Base-by-base conservation (phyloP, 2,329 filamentous ascomycete species). In the Fusarium subtropicale region DNA sequence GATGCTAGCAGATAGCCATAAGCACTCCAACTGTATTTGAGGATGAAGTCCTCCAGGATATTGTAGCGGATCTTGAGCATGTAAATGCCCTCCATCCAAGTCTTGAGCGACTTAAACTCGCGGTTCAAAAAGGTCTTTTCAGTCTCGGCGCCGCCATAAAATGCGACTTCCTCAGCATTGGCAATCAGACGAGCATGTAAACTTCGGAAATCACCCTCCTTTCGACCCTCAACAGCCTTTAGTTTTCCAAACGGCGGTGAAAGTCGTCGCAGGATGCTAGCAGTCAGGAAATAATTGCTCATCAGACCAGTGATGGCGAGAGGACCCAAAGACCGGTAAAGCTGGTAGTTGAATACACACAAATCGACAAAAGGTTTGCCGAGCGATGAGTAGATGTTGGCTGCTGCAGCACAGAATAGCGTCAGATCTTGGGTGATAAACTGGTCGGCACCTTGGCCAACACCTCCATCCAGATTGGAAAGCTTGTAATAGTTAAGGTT, bases 311-410 rank as follows among this genome's bases (percentile, higher is more conserved):
- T 92, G 60, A 98, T 82, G 1, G 96, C 96, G 20, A 98, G 81
- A 1, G 95, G 94, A 0, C 96, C 96, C 0, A 99, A 85, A 0
- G 94, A 97, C 36, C 91, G 91, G 79, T 97, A 97, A 0, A 99
- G 88, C 79, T 99, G 96, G 79, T 97, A 99, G 80, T 97, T 99
- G 85, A 99, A 99, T 47, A 98, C 96, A 71, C 94, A 92, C 3
- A 99, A 85, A 78, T 99, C 96, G n/a, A 99, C 93, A 70, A 97
- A 90, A 0, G 96, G 96, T 79, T 99, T 99, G n/a, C 96, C 96
- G 5, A 99, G 85, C 0, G 94, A 97, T 2, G 96, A 98, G 81
- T 98, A 99, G 7, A 99, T 83, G 24, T 93, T 93, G 18, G 96
- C 94, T 2, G 96, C 95, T 5, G 94, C 91, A 13, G 93, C 92